phyloP scores from a whole-genome alignment of 176 grass and related monocot genomes.

The Guadua angustifolia region DNA sequence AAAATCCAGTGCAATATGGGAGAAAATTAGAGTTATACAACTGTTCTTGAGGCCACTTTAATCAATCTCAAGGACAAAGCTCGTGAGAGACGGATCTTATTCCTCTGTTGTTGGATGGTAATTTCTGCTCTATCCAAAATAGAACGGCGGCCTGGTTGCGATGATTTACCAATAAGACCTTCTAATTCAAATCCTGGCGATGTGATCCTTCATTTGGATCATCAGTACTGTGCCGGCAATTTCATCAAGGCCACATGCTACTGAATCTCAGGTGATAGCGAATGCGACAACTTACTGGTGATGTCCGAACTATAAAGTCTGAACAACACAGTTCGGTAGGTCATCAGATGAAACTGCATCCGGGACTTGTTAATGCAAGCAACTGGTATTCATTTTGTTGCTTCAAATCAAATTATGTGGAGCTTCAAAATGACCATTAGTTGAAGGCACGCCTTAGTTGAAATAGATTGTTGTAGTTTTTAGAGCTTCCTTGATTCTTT shows the following conservation, averaged over 20 bases:
- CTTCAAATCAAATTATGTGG: conserved; percentile 37
- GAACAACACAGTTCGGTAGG: conserved; percentile 18
- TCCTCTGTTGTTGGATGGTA: conserved; percentile 2
- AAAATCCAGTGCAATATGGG: conserved; percentile 33
- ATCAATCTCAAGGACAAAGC: conserved; percentile 33
- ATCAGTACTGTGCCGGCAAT: conserved; percentile 9
- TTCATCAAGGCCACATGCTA: conserved; percentile 13
- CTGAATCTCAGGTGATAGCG: conserved; percentile 9
- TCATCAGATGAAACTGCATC: neutral
- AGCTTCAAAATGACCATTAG: conserved; percentile 50
- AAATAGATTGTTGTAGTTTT: conserved; percentile 51
- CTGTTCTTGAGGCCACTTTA: conserved; percentile 33
- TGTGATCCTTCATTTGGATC: conserved; percentile 8
- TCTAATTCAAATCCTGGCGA: conserved; percentile 34
- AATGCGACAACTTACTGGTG: neutral
- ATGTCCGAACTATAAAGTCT: neutral
- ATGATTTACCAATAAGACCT: conserved; percentile 30
- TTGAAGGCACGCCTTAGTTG: conserved; percentile 38
- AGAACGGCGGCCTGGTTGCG: neutral
- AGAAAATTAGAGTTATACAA: conserved; percentile 35
- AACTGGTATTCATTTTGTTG: conserved; percentile 42
- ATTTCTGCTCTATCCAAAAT: conserved; percentile 35
- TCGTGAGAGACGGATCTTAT: conserved; percentile 25
- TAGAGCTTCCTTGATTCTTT: conserved; percentile 44
- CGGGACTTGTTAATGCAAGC: neutral